phyloP scores from a whole-genome alignment of 1,139 yeast species.

The Candida sp. region DNA sequence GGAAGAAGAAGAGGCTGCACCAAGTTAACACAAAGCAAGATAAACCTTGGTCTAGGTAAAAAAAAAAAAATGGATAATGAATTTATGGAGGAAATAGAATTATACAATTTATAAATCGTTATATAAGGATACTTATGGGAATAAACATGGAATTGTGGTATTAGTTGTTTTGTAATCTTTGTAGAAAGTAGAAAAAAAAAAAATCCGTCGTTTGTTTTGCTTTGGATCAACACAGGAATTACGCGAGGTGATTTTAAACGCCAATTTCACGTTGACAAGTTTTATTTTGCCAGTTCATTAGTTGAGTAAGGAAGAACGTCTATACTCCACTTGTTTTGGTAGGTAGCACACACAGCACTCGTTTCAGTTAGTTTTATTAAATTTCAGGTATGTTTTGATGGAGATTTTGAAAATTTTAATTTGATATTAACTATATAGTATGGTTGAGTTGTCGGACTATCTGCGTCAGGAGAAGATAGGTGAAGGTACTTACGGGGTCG shows the following conservation, averaged over 20 bases:
- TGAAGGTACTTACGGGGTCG: constrained; percentile 98
- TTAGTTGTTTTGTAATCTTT: no score
- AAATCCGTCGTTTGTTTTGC: background rate
- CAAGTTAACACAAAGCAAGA: background rate
- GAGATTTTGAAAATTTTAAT: background rate
- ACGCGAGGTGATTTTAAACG: background rate
- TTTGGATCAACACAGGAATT: background rate
- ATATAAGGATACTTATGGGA: background rate
- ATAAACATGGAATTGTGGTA: background rate
- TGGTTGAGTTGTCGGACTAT: constrained; percentile 88
- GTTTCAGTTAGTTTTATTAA: background rate
- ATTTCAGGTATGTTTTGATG: background rate
- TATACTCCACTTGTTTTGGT: background rate
- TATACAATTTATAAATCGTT: background rate
- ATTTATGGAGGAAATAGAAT: no score
- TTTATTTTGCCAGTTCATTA: background rate
- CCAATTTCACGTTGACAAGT: background rate
- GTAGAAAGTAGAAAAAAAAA: background rate
- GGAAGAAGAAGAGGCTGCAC: background rate
- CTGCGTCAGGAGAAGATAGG: constrained; percentile 96
- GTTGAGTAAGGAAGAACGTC: background rate
- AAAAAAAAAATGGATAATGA: no score
- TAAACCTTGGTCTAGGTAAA: no score
- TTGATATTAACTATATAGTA: constrained; percentile 15
- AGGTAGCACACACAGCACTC: background rate